phyloP scores from a whole-genome alignment of 2,329 filamentous ascomycete species.

The Fusarium sp. region DNA sequence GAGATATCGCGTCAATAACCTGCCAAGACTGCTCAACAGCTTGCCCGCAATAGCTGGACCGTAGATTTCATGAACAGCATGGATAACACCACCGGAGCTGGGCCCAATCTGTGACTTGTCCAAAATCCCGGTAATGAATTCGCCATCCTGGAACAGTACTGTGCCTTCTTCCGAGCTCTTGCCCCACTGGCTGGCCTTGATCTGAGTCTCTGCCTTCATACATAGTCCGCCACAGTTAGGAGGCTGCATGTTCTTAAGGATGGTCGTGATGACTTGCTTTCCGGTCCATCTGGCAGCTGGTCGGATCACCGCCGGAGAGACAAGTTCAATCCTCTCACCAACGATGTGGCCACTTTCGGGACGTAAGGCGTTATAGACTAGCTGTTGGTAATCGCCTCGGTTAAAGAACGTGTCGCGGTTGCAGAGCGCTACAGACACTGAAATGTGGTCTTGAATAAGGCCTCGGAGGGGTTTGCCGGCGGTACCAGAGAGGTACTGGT shows the following conservation, averaged over 20 bases:
- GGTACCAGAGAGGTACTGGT: conserved; percentile 95
- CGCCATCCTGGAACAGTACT: conserved; percentile 88
- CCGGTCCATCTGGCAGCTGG: conserved; percentile 91
- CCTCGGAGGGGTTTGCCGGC: conserved; percentile 94
- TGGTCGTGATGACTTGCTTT: conserved; percentile 94
- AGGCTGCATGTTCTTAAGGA: conserved; percentile 93
- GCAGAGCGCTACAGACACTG: conserved; percentile 91
- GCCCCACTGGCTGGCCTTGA: conserved; percentile 86
- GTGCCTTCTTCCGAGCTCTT: conserved; percentile 81
- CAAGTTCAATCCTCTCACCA: conserved; percentile 83
- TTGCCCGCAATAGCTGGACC: conserved; percentile 90
- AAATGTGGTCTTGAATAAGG: conserved; percentile 98
- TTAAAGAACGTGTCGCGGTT: conserved; percentile 94
- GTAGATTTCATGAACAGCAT: conserved; percentile 94
- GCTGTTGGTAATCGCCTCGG: conserved; percentile 89
- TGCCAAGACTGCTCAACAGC: conserved; percentile 89
- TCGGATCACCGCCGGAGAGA: conserved; percentile 86
- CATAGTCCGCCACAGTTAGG: conserved; percentile 82
- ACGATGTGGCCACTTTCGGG: conserved; percentile 93
- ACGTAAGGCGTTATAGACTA: conserved; percentile 91
- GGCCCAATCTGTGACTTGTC: conserved; percentile 97
- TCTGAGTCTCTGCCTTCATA: conserved; percentile 84
- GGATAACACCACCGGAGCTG: conserved; percentile 87
- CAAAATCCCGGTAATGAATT: conserved; percentile 90
- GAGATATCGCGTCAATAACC: conserved; percentile 89